Base-by-base conservation (phyloP, 768 basidiomycete genomes). In the Crepidotus variabilis region DNA sequence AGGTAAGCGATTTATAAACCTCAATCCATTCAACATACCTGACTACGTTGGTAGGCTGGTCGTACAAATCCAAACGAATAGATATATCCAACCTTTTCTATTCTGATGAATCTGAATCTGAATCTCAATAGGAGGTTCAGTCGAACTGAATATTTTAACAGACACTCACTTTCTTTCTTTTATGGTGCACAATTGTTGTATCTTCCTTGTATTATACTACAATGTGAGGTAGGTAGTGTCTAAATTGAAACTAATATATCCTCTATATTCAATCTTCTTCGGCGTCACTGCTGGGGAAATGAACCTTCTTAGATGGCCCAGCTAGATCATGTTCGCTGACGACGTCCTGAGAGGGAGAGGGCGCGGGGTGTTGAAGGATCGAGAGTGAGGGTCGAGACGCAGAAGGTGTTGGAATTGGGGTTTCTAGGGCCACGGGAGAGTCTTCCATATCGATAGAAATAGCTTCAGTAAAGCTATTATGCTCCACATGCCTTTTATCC, bases 21-120 rank as follows among this genome's bases (percentile, higher is more conserved):
- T 18, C n/a, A 28, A 18, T 32, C 36, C 22, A 24, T 10, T 46
- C 7, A 24, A 24, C 36, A 28, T 47, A 9, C 52, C 51, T 46
- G 24, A 43, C 43, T 55, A 47, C 55, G 50, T 46, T 13, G 50
- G 55, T 47, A 91, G 89, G 85, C 88, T 52, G 89, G 86, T 54
- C 82, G 85, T 57, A 91, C 89, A 28, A 92, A 92, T 70, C 81
- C 81, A 47, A 76, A 77, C 50, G 81, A 81, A 63, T 83, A 70
- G 68, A 45, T 14, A 28, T 6, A 32, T 22, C 34, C 10, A 55
- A 33, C n/a, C n/a, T 24, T 14, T 46, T 53, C 36, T 13, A 6
- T 35, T 28, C 8, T 28, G 28, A 28, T 28, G 28, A n/a, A n/a
- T n/a, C n/a, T n/a, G n/a, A n/a, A n/a, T 28, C 28, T 4, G 8